Evolutionary conservation across 1,284 basidiomycete species (phyloP), one percentile per base, ranked within the genome.

Genomic region (Entoloma clypeatum): DNA sequence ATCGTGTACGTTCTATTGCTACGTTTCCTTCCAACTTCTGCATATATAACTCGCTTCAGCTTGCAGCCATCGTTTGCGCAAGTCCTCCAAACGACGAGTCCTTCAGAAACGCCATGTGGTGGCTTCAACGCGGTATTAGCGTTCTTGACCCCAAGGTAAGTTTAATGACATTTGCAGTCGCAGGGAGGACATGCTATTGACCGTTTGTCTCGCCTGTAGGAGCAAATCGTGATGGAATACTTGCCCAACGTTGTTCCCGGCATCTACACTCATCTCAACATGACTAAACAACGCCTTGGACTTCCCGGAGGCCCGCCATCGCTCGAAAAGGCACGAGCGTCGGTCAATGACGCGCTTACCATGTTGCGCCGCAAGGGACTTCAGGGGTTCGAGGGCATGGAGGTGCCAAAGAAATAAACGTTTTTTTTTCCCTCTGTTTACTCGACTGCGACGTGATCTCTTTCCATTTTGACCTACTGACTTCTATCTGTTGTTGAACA

Each of bases 51-150:
- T 36, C 29, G 39, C 26, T 45, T 3, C 57, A 87, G 85, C 71
- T 89, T 19, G 77, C 85, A 41, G 71, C 75, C 29, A 71, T 82
- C 43, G 73, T 89, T 33, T 79, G 81, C 38, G 86, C 89, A 58
- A 79, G 75, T 4, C 74, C 82, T 13, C 82, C 86, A 6, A 72
- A 73, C 32, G 86, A 89, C 46, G 87, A 90, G 53, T 64, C 74
- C 5, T 88, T 88, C 72, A 87, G 87, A 63, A 76, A 75, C 11
- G 77, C 81, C 5, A 64, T 90, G 41, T 89, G 87, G 86, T 90
- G 86, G 86, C 63, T 90, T 51, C 85, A 88, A 56, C 79, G 86
- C 42, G 72, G 82, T 24, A 68, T 84, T 4, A 67, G 72, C 13
- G 69, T 80, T 28, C 70, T 90, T 47, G 83, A 84, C 56, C 79